Conservation (phyloP, 2,329 filamentous ascomycete species). For the Penicillium crustosum region DNA sequence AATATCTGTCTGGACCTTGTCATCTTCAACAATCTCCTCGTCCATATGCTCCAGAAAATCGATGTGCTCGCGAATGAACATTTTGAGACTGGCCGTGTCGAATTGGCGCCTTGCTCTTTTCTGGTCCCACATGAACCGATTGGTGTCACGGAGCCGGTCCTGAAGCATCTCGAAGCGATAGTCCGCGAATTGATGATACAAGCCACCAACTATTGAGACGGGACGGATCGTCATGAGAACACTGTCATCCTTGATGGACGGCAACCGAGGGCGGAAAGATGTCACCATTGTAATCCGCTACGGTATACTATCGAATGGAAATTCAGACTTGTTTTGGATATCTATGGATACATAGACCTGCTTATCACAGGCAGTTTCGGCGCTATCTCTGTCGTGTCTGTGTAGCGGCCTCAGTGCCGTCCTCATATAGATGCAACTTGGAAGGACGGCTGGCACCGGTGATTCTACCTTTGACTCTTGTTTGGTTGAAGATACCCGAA, state of each 20-base stretch:
- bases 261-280: constrained; percentile 58
- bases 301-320: too few relatives aligned
- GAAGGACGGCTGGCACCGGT: too few relatives aligned
- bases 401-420: too few relatives aligned
- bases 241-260: constrained; percentile 57
- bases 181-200: constrained; percentile 59
- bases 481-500: background rate
- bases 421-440: too few relatives aligned
- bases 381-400: too few relatives aligned
- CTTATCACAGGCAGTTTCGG: too few relatives aligned
- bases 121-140: background rate
- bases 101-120: background rate
- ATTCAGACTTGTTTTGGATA: too few relatives aligned
- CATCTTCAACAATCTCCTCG: background rate
- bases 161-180: constrained; percentile 62
- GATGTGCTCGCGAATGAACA: background rate
- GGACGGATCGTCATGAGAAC: constrained; percentile 57
- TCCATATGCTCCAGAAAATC: background rate
- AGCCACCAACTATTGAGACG: constrained; percentile 55
- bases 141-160: constrained; percentile 48
- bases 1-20: background rate
- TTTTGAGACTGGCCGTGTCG: background rate
- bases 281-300: constrained; percentile 64
- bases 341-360: too few relatives aligned
- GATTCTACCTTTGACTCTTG: background rate